These are phyloP conservation scores for Vachellia pachyceras DNA, from an alignment of 306 rosid genomes.

Conservation along the genomic window DNA sequence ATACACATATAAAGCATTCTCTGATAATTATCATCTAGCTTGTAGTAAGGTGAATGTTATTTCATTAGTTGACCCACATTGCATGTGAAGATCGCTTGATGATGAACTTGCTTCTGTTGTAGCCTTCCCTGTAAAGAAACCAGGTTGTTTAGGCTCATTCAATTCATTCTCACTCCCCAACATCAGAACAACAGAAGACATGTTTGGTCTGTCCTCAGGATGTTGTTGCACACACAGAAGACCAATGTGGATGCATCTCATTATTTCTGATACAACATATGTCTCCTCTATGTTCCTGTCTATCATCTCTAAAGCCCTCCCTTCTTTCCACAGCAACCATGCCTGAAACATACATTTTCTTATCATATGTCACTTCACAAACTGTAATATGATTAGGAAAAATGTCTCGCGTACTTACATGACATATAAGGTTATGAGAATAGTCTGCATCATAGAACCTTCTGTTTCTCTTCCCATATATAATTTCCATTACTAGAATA, in stretches of 20 bases:
- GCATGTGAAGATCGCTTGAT: conserved; percentile 21
- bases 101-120: neutral
- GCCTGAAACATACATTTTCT: conserved; percentile 41
- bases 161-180: conserved; percentile 37
- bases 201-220: conserved; percentile 39
- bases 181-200: conserved; percentile 45
- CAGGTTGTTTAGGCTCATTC: conserved; percentile 51
- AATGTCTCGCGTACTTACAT: conserved; percentile 41
- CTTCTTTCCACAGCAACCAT: conserved; percentile 55
- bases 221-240: conserved; percentile 53
- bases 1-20: neutral
- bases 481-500: conserved; percentile 45
- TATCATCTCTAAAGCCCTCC: conserved; percentile 39
- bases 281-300: conserved; percentile 39
- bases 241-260: conserved; percentile 51
- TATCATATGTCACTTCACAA: neutral
- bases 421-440: conserved; percentile 43
- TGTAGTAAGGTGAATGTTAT: neutral
- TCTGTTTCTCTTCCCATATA: conserved; percentile 51
- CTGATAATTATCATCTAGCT: neutral
- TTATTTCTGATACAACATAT: conserved; percentile 8
- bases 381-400: neutral
- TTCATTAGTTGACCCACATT: conserved; percentile 26
- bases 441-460: conserved; percentile 43
- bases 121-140: conserved; percentile 10